These are phyloP conservation scores for Parietaria judaica DNA, from an alignment of 306 rosid genomes.

Conservation along the genomic window DNA sequence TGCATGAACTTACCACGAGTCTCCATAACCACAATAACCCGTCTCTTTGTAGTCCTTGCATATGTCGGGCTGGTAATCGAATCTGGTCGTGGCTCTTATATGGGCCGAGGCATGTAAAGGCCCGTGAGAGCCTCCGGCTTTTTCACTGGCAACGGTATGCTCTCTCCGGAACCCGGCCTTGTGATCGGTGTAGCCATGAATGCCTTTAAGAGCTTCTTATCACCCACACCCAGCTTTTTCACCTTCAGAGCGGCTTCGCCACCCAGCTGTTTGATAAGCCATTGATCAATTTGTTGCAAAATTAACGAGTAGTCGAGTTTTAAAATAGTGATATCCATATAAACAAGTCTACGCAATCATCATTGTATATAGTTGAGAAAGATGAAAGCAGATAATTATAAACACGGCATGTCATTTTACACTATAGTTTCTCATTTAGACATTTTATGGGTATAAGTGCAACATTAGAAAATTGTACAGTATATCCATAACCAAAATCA, in stretches of 20 bases:
- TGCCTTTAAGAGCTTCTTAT: slow-evolving; percentile 54
- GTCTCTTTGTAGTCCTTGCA: slow-evolving; percentile 91
- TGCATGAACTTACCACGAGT: slow-evolving; percentile 86
- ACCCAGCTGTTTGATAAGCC: too few species aligned
- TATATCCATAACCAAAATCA: too few species aligned
- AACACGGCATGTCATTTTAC: too few species aligned
- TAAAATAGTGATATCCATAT: too few species aligned
- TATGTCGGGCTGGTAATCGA: slow-evolving; percentile 87
- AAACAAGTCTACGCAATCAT: too few species aligned
- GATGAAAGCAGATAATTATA: too few species aligned
- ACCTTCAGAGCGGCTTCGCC: slow-evolving; percentile 54
- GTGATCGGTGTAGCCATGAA: slow-evolving; percentile 58
- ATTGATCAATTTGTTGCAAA: too few species aligned
- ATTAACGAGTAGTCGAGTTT: too few species aligned
- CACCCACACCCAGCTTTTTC: slow-evolving; percentile 34
- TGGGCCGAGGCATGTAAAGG: slow-evolving; percentile 90
- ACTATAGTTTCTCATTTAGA: too few species aligned
- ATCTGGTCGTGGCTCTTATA: slow-evolving; percentile 68
- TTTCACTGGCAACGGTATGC: slow-evolving; percentile 70
- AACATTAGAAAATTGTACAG: too few species aligned
- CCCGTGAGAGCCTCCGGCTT: slow-evolving; percentile 85
- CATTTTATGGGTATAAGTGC: too few species aligned
- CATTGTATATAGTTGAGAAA: too few species aligned
- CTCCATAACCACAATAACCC: slow-evolving; percentile 81
- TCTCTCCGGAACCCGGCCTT: slow-evolving; percentile 83